phyloP scores from a whole-genome alignment of 2,329 filamentous ascomycete genomes.

The Laburnicola sp. region DNA sequence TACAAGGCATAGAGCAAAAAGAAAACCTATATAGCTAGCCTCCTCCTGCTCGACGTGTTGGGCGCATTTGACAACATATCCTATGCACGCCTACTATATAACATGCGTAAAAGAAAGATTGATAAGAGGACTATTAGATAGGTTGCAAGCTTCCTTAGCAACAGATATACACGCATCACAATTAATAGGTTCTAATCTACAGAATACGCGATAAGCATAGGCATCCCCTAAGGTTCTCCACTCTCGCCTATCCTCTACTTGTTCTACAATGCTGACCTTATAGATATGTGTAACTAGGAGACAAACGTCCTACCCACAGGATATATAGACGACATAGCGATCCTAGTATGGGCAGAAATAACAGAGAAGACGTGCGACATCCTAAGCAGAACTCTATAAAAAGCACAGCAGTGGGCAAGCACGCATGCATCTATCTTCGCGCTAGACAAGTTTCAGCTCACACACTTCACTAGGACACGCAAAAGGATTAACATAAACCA shows the following conservation, averaged over 20 bases:
- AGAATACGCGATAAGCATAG: slow-evolving; percentile 20
- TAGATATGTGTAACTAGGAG: slow-evolving; percentile 23
- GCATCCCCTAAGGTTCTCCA: slow-evolving; percentile 35
- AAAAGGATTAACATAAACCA: slow-evolving; percentile 15
- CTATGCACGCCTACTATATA: slow-evolving; percentile 25
- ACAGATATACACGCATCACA: background rate
- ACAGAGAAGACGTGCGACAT: slow-evolving; percentile 22
- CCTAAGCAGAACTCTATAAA: slow-evolving; percentile 17
- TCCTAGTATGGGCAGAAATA: slow-evolving; percentile 20
- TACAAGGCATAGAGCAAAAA: slow-evolving; percentile 23
- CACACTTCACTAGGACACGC: slow-evolving; percentile 26
- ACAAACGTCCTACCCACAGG: slow-evolving; percentile 18
- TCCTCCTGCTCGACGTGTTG: slow-evolving; percentile 20
- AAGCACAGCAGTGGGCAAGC: slow-evolving; percentile 26
- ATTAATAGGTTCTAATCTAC: slow-evolving; percentile 29
- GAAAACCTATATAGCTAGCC: slow-evolving; percentile 24
- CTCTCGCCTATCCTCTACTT: slow-evolving; percentile 40
- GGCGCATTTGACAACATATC: slow-evolving; percentile 13
- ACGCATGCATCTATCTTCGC: slow-evolving; percentile 32
- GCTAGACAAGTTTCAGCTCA: slow-evolving; percentile 35
- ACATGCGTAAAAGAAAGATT: slow-evolving; percentile 19
- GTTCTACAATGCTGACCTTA: slow-evolving; percentile 38
- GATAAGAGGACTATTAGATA: slow-evolving; percentile 19
- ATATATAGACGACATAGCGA: slow-evolving; percentile 29
- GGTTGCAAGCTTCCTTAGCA: slow-evolving; percentile 9